Conservation (phyloP, 805 yeast genomes). For the Maudiozyma pseudohumilis region DNA sequence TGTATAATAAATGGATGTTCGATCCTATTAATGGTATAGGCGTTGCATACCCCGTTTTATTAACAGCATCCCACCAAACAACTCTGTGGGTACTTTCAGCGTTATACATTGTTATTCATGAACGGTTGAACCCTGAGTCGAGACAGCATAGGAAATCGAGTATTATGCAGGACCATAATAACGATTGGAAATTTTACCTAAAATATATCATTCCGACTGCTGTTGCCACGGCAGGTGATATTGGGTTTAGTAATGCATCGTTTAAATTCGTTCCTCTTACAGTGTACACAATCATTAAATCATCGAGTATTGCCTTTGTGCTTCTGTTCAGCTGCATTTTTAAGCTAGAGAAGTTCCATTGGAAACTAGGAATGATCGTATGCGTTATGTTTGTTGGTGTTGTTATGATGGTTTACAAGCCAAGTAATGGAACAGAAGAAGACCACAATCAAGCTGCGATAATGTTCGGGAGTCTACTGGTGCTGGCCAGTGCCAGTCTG, state of each 20-base stretch:
- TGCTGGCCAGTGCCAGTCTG: slow-evolving; percentile 66
- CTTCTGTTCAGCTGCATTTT: slow-evolving; percentile 78
- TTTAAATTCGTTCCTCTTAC: slow-evolving; percentile 70
- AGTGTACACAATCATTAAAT: slow-evolving; percentile 86
- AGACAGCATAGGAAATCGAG: not conserved
- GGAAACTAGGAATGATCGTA: slow-evolving; percentile 62
- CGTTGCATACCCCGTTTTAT: slow-evolving; percentile 72
- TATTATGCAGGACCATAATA: not conserved
- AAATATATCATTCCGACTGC: slow-evolving; percentile 72
- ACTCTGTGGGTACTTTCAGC: slow-evolving; percentile 45
- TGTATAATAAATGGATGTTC: slow-evolving; percentile 97
- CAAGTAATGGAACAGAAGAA: slow-evolving; percentile 16
- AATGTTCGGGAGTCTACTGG: slow-evolving; percentile 58
- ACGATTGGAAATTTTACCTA: slow-evolving; percentile 33
- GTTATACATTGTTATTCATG: slow-evolving; percentile 31
- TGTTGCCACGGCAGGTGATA: slow-evolving; percentile 82
- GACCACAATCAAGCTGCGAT: slow-evolving; percentile 8
- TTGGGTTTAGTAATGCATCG: slow-evolving; percentile 84
- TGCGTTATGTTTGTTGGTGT: slow-evolving; percentile 76
- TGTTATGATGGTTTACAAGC: slow-evolving; percentile 68
- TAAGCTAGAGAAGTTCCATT: slow-evolving; percentile 62
- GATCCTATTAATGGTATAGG: slow-evolving; percentile 55
- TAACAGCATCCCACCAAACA: slow-evolving; percentile 79
- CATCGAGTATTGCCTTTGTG: slow-evolving; percentile 82
- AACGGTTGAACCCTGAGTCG: not conserved